Evolutionary conservation across 176 grass and related monocot genomes (phyloP), one percentile per base, ranked within the genome.

Genomic region (Oryza punctata): DNA sequence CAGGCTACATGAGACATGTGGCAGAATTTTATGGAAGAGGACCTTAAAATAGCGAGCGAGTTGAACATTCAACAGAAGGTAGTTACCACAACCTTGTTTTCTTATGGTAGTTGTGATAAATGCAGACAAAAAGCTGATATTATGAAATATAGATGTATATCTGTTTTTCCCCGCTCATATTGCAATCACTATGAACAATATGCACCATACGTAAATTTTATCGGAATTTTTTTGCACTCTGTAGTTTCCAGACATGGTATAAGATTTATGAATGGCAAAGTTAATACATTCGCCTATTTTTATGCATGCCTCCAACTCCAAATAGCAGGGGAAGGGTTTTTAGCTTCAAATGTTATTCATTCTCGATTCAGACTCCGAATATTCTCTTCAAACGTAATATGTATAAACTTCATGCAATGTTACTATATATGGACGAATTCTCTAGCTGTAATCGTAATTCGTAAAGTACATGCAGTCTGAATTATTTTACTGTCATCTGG

Each of bases 61-160:
- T 93, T 93, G 64, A 91, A 91, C 72, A 83, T 93, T 65, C 81
- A 50, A 93, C 2, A 37, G 35, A 37, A 89, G 89, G 91, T 97
- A 5, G 86, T 81, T 15, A 49, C 84, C 1, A 81, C 94, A 12
- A 43, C 81, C 84, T 16, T 89, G 79, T 86, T 75, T 97, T 21
- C 70, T 91, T 6, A 78, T 77, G 33, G 6, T 68, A 23, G 16
- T 43, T 40, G 24, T 69, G 46, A 77, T 85, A 26, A 86, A 41
- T 80, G 60, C 63, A 86, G 85, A 14, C 79, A 8, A 38, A 0
- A 16, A 26, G 18, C 61, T 59, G 70, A 65, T 72, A 59, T 75
- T 32, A 43, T 21, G 28, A 79, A 28, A 66, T 78, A 75, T 78
- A 47, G 40, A 32, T 72, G 21, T 25, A 72, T 49, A 72, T 72